These are phyloP conservation scores for Euphorbia corollata DNA, from an alignment of 441 rosid species.

Conservation along the genomic window DNA sequence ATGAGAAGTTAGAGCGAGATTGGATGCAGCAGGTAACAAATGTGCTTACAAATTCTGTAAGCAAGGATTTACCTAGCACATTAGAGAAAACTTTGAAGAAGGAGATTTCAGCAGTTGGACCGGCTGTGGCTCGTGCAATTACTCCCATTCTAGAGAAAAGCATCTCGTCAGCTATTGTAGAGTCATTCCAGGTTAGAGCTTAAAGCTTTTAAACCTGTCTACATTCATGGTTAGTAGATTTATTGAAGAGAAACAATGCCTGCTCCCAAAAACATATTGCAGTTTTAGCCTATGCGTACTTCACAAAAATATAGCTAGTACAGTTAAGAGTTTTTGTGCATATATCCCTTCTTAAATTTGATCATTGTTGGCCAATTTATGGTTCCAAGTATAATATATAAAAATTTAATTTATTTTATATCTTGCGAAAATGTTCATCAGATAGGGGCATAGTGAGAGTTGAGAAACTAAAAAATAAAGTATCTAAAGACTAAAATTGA, in stretches of 20 bases:
- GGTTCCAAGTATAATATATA: neutral
- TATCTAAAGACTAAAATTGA: neutral
- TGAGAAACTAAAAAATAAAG: neutral
- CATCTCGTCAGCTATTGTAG: conserved; percentile 55
- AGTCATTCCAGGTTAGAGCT: conserved; percentile 75
- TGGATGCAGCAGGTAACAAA: conserved; percentile 50
- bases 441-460: neutral
- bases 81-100: conserved; percentile 70
- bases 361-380: neutral
- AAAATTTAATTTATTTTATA: neutral
- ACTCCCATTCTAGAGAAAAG: conserved; percentile 69
- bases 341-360: neutral
- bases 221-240: conserved; percentile 6
- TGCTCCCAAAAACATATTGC: neutral
- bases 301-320: neutral
- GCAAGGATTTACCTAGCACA: conserved; percentile 56
- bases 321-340: neutral
- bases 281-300: neutral
- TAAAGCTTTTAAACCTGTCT: conserved; percentile 11
- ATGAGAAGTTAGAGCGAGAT: conserved; percentile 57
- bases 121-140: conserved; percentile 46
- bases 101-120: conserved; percentile 54
- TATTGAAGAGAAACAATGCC: conserved; percentile 10
- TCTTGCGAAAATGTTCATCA: neutral
- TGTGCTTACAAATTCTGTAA: conserved; percentile 43